These are phyloP conservation scores for Brassica nigra DNA, from an alignment of 345 rosid species.

Conservation along the genomic window DNA sequence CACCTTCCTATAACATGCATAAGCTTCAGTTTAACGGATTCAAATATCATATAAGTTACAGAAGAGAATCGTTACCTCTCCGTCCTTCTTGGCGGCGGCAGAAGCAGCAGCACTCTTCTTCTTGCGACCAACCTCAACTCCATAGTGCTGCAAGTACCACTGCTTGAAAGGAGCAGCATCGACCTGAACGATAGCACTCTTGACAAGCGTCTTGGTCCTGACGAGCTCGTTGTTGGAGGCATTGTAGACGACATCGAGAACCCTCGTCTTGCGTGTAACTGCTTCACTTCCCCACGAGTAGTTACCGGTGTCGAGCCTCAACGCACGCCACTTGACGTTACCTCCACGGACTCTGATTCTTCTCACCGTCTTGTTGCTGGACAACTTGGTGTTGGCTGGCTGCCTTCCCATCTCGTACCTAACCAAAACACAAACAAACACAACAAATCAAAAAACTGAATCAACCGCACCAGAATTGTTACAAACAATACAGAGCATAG, in stretches of 20 bases:
- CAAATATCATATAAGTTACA: not conserved
- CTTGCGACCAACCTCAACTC: constrained; percentile 77
- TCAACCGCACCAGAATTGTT: not conserved
- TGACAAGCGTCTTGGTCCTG: constrained; percentile 77
- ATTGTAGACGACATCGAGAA: constrained; percentile 85
- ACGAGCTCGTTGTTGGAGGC: constrained; percentile 89
- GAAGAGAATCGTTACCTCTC: constrained; percentile 44
- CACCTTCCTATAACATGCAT: constrained; percentile 47
- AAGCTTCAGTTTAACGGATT: not conserved
- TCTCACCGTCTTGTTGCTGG: constrained; percentile 87
- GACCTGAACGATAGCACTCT: constrained; percentile 70
- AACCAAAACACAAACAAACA: not conserved
- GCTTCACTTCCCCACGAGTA: constrained; percentile 93
- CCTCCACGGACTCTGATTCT: constrained; percentile 85
- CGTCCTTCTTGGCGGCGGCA: constrained; percentile 52
- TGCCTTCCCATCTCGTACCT: constrained; percentile 94
- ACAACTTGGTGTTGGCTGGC: constrained; percentile 77
- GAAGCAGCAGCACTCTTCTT: constrained; percentile 50
- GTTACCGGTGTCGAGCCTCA: constrained; percentile 85
- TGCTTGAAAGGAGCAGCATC: constrained; percentile 81
- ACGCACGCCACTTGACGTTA: constrained; percentile 84
- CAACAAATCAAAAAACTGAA: not conserved
- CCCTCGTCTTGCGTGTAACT: constrained; percentile 77
- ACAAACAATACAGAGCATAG: not conserved
- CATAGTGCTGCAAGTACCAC: constrained; percentile 71